phyloP scores from a whole-genome alignment of 208 protist genomes.

The Acanthamoeba triangularis region DNA sequence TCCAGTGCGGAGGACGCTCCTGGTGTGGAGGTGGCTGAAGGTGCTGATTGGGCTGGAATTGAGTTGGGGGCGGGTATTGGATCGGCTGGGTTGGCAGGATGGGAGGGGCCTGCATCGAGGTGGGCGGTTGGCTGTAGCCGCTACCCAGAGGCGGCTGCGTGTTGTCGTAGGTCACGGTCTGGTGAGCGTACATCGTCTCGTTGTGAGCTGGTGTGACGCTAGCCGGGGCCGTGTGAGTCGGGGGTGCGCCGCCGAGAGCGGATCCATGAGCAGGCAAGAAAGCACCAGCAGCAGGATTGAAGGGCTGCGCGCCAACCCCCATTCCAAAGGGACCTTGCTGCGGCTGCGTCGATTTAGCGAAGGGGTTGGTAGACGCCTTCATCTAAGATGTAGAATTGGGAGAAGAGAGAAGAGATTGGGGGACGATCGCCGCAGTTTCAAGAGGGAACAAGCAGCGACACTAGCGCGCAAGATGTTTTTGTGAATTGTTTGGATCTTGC shows the following conservation, averaged over 20 bases:
- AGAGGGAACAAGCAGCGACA: not conserved
- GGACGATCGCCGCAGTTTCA: not conserved
- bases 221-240: not conserved
- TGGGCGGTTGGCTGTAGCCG: too few relatives aligned
- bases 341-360: not conserved
- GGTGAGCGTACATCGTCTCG: too few relatives aligned
- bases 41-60: not conserved
- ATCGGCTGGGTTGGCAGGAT: not conserved
- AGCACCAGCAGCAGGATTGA: not conserved
- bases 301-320: not conserved
- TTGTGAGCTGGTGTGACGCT: not conserved
- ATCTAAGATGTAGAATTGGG: not conserved
- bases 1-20: not conserved
- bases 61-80: not conserved
- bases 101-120: not conserved
- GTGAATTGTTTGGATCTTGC: too few relatives aligned
- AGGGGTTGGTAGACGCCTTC: slow-evolving; percentile 22
- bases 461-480: not conserved
- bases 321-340: not conserved
- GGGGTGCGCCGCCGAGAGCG: not conserved
- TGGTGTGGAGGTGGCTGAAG: not conserved
- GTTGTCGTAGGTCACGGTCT: too few relatives aligned
- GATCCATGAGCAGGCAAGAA: too few relatives aligned
- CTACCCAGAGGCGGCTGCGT: too few relatives aligned
- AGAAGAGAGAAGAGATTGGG: not conserved